Base-by-base conservation (phyloP, 192 early-diverging fungal species). In the Rhizophlyctis rosea region DNA sequence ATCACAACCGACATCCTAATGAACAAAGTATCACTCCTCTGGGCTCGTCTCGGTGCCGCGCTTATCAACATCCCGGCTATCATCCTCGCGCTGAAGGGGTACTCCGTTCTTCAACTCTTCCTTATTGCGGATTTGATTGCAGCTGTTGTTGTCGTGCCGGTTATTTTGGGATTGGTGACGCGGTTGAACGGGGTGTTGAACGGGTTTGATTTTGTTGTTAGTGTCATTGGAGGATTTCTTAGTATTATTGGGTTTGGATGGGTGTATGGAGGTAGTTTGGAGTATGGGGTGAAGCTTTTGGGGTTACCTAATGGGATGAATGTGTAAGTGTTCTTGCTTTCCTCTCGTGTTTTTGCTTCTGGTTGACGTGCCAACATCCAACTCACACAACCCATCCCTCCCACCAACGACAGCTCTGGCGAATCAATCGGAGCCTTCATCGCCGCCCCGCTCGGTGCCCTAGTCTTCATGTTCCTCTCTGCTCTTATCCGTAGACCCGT, bases 1-100 rank as follows among this genome's bases (percentile, higher is more conserved):
- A 87, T 86, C 29, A 54, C 88, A 21, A 81, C 79, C 30, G 86
- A 87, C 34, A 59, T 84, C 3, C 72, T 72, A 34, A 66, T 79
- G 33, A 66, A 80, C 55, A 67, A 51, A 49, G 59, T 80, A 55
- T 68, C 29, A 39, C 69, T 84, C 31, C 71, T 70, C 65, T 73
- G 70, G 25, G 73, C 73, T 34, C 73, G 82, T 25, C 65, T 62
- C 18, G 58, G 62, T 0, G 76, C 76, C 14, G 54, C 81, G 30
- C 18, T 80, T 4, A 55, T 84, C 47, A 84, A 81, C 54, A 50
- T 78, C 33, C 80, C 80, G 3, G 70, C 76, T 13, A 73, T 70
- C 59, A 68, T 70, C 5, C 52, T 61, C 25, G 59, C 59, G 7
- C 11, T 13, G 25, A 49, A 56, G 52, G 29, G 29, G 18, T 13